These are phyloP conservation scores for Candida frijolesensis DNA, from an alignment of 1,139 yeast species.

Conservation along the genomic window DNA sequence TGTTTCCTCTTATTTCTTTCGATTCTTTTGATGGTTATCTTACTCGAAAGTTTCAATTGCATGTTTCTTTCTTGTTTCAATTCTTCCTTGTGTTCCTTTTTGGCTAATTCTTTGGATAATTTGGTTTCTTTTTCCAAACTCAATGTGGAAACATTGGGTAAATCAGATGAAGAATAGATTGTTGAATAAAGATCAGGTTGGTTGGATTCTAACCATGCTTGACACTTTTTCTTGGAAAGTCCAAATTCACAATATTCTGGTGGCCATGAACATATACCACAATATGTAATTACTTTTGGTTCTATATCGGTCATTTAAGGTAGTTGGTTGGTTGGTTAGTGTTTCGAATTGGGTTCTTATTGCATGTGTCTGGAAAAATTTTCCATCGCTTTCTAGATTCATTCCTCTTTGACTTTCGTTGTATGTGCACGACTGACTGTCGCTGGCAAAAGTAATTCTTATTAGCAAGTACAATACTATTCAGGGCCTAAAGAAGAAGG, in stretches of 20 bases:
- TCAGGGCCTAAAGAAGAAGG: too few species aligned
- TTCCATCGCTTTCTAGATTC: neutral
- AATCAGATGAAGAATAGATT: conserved; percentile 61
- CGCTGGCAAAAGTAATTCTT: too few species aligned
- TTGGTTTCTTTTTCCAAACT: conserved; percentile 80
- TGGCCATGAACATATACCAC: conserved; percentile 85
- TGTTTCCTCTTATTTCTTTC: conserved; percentile 91
- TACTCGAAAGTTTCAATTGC: conserved; percentile 75
- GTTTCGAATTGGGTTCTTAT: neutral
- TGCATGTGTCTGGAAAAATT: conserved; percentile 5
- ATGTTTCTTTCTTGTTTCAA: conserved; percentile 85
- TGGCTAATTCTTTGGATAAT: conserved; percentile 77
- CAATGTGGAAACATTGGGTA: conserved; percentile 50
- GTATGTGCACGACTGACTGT: neutral
- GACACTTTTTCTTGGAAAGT: conserved; percentile 77
- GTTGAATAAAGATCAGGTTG: conserved; percentile 58
- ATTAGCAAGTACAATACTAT: too few species aligned
- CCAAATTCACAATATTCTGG: conserved; percentile 97
- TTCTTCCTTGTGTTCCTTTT: conserved; percentile 87
- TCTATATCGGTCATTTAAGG: conserved; percentile 34
- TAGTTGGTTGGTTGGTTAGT: neutral
- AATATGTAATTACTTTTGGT: conserved; percentile 60
- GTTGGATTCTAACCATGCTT: conserved; percentile 71
- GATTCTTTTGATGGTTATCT: conserved; percentile 80
- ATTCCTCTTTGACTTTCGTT: neutral